Evolutionary conservation across 257 asterid genomes (phyloP), one percentile per base, ranked within the genome.

Genomic region (Salvia rosmarinus): DNA sequence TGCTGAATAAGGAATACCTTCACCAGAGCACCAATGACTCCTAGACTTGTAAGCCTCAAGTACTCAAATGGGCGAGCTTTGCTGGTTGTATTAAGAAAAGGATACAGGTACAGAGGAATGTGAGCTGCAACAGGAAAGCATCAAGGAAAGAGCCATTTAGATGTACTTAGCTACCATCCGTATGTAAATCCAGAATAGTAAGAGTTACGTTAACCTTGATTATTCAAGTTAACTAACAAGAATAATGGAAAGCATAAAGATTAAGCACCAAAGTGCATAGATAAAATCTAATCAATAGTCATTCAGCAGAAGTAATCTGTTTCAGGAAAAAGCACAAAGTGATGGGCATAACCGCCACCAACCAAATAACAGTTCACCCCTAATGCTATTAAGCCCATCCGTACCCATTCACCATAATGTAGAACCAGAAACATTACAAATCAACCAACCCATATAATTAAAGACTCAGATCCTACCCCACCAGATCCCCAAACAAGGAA

Each of bases 21-120:
- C 81, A 94, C 98, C 77, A 94, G 66, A 78, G 99, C 98, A 78
- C 98, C 99, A 71, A 94, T 88, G 71, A 94, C 96, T 40, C 99
- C 99, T 49, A 94, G 83, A 78, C 96, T 94, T 16, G 99, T 89
- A 77, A 94, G 95, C 87, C 97, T 89, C 86, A 91, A 78, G 81
- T 91, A 88, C 88, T 94, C 99, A 75, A 94, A 91, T 51, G 99
- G 97, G 84, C 95, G 84, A 67, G 96, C 83, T 77, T 91, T 91
- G 93, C 96, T 88, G 50, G 95, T 89, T 42, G 98, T 91, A 76
- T 91, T 91, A 34, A 94, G 93, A 77, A 94, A 91, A 62, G 99
- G 98, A 73, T 91, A 89, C 82, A 94, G 52, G 77, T 91, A 91
- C 67, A 91, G 75, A 40, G 99, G 96, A 66, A 94, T 86, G 70